phyloP scores from a whole-genome alignment of 352 stramenopile genomes.

The Phytophthora pini region DNA sequence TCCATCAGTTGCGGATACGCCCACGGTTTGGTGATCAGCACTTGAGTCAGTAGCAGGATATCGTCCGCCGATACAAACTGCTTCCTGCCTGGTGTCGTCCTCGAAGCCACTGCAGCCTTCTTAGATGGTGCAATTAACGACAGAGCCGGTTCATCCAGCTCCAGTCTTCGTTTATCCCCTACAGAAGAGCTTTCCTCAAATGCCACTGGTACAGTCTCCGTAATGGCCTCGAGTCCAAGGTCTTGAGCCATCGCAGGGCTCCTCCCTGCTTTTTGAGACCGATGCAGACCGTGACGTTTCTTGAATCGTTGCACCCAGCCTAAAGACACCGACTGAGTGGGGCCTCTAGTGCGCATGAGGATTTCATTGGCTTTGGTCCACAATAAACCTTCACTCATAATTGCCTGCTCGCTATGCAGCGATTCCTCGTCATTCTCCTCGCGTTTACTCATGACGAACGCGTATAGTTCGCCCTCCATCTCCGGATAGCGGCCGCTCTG shows the following conservation, averaged over 20 bases:
- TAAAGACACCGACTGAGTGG: conserved; percentile 32
- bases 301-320: conserved; percentile 51
- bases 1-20: conserved; percentile 36
- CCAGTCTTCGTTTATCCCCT: conserved; percentile 10
- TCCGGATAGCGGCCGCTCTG: conserved; percentile 46
- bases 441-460: conserved; percentile 22
- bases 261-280: conserved; percentile 19
- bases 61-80: conserved; percentile 50
- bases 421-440: conserved; percentile 3
- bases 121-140: conserved; percentile 12
- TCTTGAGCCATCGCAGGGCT: not conserved
- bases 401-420: conserved; percentile 5
- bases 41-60: conserved; percentile 43
- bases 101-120: not conserved
- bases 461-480: conserved; percentile 39
- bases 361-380: conserved; percentile 52
- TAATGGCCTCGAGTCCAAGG: not conserved
- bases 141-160: not conserved
- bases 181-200: not conserved
- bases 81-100: conserved; percentile 15
- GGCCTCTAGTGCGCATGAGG: conserved; percentile 24
- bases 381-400: conserved; percentile 33
- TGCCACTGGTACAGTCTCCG: not conserved
- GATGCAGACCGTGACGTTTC: conserved; percentile 44
- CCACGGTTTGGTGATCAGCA: conserved; percentile 39